Base-by-base conservation (phyloP, 2,329 filamentous ascomycete species). In the Tothia fuscella region DNA sequence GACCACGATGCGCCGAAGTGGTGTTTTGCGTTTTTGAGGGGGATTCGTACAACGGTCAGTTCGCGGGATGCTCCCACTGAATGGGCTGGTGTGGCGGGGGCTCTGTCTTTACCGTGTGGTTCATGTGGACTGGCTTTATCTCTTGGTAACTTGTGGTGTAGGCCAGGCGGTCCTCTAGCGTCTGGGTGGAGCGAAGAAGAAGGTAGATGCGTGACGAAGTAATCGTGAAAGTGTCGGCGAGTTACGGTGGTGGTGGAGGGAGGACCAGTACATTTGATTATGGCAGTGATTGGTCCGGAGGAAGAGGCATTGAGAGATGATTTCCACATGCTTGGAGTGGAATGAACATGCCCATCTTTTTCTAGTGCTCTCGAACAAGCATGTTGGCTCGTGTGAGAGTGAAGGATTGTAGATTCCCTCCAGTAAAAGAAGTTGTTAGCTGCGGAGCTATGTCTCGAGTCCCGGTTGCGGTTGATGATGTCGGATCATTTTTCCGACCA, bases 181-280 rank as follows among this genome's bases (percentile, higher is more conserved):
- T 96, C 89, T 6, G 91, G 89, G 52, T 95, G 84, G 33, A 94
- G 72, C 3, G 88, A 95, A 12, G 87, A 93, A 14, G 87, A 93
- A 4, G 91, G 89, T 2, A 98, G 74, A 59, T 95, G 86, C 6
- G 91, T 94, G 46, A 96, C 85, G 61, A 98, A 98, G 67, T 98
- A 96, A 53, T 93, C 87, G 66, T 95, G 87, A 61, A 96, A 96
- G 48, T 51, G 52, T 45, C 66, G 61, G 25, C 44, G 35, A 14
- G 22, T 25, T 5, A 16, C 5, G 21, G 17, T 26, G 20, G 22
- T 25, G 16, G 28, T 26, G 14, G 35, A 37, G 4, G 10, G 13
- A 2, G 35, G 17, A 25, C 12, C 14, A 25, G n/a, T 6, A n/a
- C n/a, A n/a, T n/a, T n/a, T n/a, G n/a, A n/a, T n/a, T n/a, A 21